These are phyloP conservation scores for Neofusicoccum sp. DNA, from an alignment of 2,329 filamentous ascomycete species.

Conservation along the genomic window DNA sequence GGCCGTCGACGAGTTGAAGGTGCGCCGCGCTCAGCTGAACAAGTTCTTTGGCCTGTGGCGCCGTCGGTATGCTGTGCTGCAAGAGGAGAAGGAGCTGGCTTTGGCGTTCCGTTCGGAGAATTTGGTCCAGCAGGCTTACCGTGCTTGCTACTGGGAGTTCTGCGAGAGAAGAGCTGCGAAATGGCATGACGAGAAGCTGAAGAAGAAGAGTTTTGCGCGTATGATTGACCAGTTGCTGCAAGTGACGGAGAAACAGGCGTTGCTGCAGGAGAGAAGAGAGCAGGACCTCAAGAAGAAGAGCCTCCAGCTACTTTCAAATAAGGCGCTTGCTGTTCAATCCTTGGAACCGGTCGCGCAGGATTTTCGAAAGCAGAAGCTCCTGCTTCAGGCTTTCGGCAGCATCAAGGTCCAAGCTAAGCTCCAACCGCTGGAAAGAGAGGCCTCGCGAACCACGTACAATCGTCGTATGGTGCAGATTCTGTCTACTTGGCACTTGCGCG, in stretches of 20 bases:
- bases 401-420: conserved; percentile 2
- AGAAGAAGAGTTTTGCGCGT: conserved; percentile 26
- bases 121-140: conserved; percentile 32
- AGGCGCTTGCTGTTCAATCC: conserved; percentile 20
- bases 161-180: conserved; percentile 34
- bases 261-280: conserved; percentile 22
- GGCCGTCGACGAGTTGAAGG: conserved; percentile 56
- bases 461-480: conserved; percentile 35
- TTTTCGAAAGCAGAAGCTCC: conserved; percentile 29
- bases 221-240: conserved; percentile 29
- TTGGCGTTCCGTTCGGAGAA: conserved; percentile 33
- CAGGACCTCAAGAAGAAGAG: conserved; percentile 28
- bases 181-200: conserved; percentile 31
- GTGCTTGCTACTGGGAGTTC: conserved; percentile 39
- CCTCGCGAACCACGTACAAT: conserved; percentile 41
- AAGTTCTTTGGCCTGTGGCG: conserved; percentile 58
- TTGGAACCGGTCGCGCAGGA: conserved; percentile 36
- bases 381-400: conserved; percentile 25
- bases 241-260: conserved; percentile 28
- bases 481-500: conserved; percentile 48
- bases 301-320: conserved; percentile 25
- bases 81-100: conserved; percentile 34
- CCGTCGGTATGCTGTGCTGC: conserved; percentile 39
- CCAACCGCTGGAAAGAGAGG: conserved; percentile 35
- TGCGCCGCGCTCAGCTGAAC: conserved; percentile 50